Evolutionary conservation across 2,329 filamentous ascomycete genomes (phyloP), one percentile per base, ranked within the genome.

Genomic region (Penicillium verrucosum): DNA sequence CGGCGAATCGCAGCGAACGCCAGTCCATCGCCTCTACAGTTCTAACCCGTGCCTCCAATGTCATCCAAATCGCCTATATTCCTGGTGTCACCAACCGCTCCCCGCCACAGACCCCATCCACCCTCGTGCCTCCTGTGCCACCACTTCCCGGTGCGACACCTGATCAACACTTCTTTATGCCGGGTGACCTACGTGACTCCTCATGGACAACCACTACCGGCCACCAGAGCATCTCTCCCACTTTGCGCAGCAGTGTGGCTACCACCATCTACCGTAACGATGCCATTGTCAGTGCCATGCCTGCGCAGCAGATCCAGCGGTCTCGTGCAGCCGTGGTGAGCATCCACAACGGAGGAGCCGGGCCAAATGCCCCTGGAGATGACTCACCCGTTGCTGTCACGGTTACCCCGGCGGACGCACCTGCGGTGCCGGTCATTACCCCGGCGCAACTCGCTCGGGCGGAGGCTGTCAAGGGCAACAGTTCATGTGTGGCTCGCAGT

Each of bases 1-100:
- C 73, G 55, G 80, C 80, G 64, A 77, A 79, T 63, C 74, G 81
- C 61, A 82, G 85, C 65, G 81, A 86, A 62, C 82, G 92, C n/a
- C 88, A 93, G 68, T 97, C 93, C 12, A 91, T 99, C 70, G 94
- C 94, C 16, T 97, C 92, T 10, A 97, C 93, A 27, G 92, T 97
- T 57, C 84, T 97, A 59, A 97, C 94, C 18, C 87, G 94, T 60
- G 94, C 94, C 47, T 97, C 94, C 69, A 99, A 99, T 79, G 93
- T 99, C 72, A 99, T 99, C 68, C 94, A 97, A 77, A 99, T 99
- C 75, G 94, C 94, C 54, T 99, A 97, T 75, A 97, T 99, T 64
- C 94, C 94, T 14, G 94, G 94, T 58, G 92, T 97, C 68, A 97
- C 91, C 59, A 97, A 97, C 77, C 85, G 93, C 64, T 92, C 92